These are phyloP conservation scores for Caloboletus firmus DNA, from an alignment of 1,284 basidiomycete genomes.

Conservation along the genomic window DNA sequence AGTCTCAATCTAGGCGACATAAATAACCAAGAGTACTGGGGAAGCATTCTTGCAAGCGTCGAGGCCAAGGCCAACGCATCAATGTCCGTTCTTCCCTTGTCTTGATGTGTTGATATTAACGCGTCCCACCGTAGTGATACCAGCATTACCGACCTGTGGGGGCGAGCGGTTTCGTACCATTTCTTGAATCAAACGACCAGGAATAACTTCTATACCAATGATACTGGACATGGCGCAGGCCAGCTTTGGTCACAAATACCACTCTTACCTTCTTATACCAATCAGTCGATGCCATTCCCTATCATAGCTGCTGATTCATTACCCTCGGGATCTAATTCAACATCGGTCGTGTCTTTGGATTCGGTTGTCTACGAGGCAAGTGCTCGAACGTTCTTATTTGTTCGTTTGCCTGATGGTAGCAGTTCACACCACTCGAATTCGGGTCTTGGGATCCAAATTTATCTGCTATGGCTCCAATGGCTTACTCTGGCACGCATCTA, in stretches of 20 bases:
- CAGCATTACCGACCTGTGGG: constrained; percentile 62
- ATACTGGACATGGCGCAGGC: constrained; percentile 60
- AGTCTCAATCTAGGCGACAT: constrained; percentile 45
- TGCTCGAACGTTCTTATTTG: neutral
- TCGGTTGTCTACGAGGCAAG: constrained; percentile 61
- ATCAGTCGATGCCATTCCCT: constrained; percentile 53
- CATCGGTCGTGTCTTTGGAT: constrained; percentile 42
- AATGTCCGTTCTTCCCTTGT: constrained; percentile 43
- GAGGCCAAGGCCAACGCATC: constrained; percentile 53
- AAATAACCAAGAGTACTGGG: constrained; percentile 57
- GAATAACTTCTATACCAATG: constrained; percentile 60
- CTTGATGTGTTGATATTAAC: constrained; percentile 6
- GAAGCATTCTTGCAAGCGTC: constrained; percentile 58
- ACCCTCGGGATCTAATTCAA: constrained; percentile 46
- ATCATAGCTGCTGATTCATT: constrained; percentile 57
- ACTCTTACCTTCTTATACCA: constrained; percentile 46
- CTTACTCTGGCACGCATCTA: constrained; percentile 60
- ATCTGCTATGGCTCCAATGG: constrained; percentile 57
- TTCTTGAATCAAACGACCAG: constrained; percentile 62
- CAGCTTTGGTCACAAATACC: constrained; percentile 64
- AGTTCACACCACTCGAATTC: constrained; percentile 65
- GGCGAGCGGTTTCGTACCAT: constrained; percentile 64
- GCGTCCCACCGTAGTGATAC: constrained; percentile 47
- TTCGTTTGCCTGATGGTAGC: constrained; percentile 3
- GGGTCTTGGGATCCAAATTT: constrained; percentile 69